Evolutionary conservation across 1,284 basidiomycete species (phyloP), one percentile per base, ranked within the genome.

Genomic region (Fistulinella cinereoalba): DNA sequence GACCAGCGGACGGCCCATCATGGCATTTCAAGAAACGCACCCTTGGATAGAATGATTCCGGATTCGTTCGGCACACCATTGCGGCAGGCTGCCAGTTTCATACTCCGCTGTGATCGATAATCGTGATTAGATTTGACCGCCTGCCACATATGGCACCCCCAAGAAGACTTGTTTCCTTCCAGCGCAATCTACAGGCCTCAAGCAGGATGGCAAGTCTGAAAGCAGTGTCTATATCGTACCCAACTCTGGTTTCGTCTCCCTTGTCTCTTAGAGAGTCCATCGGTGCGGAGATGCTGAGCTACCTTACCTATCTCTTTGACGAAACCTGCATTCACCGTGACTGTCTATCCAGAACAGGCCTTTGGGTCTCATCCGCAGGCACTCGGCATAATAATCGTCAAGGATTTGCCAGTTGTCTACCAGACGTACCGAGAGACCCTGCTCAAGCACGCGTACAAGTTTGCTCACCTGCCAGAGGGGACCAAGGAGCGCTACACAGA

Each of bases 321-420:
- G 22, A 44, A 16, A 37, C 36, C 29, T 2, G 15, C 29, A 19
- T 21, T 21, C 23, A n/a, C 31, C 40, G 10, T 25, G n/a, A n/a
- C n/a, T 23, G 32, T 43, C 37, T 54, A 56, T 41, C 6, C 69
- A 83, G 83, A 85, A 56, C 75, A 79, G 52, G 92, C 89, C 1
- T 92, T 95, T 58, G 92, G 92, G 19, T 88, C 86, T 4, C 73
- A 79, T 50, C 75, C 83, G 10, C 76, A 83, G 48, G 85, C 81
- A 44, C 70, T 95, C 36, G 92, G 92, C 5, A 85, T 94, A 47
- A 77, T 95, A 49, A 66, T 95, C 37, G 75, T 95, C 49, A 79
- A 80, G 38, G 92, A 93, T 68, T 72, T 97, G 24, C 94, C 93
- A 1, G 48, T 64, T 5, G 69, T 70, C 34, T 97, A 90, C 57